These are phyloP conservation scores for Phlyctochytrium arcticum DNA, from an alignment of 192 early-diverging fungal species.

Conservation along the genomic window DNA sequence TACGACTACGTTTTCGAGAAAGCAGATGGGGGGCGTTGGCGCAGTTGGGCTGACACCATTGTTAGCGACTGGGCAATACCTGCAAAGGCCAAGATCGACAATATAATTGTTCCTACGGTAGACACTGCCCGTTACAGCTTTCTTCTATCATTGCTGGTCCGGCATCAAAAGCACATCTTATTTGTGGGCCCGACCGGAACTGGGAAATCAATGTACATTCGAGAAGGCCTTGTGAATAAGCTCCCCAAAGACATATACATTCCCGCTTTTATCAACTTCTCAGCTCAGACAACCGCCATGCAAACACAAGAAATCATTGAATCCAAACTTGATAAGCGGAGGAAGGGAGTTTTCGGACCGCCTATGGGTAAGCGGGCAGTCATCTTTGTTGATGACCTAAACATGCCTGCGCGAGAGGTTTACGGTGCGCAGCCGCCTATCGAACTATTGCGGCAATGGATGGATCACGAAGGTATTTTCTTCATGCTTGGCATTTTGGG, in stretches of 20 bases:
- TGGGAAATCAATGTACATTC: conserved; percentile 61
- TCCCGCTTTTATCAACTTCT: conserved; percentile 55
- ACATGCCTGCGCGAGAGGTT: conserved; percentile 56
- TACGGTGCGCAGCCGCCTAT: conserved; percentile 65
- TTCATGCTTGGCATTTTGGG: background rate
- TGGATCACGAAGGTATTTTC: conserved; percentile 45
- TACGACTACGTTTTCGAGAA: conserved; percentile 55
- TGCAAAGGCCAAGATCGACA: conserved; percentile 53
- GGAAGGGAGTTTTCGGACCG: conserved; percentile 59
- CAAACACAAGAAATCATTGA: conserved; percentile 62
- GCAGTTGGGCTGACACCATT: conserved; percentile 48
- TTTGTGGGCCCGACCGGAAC: conserved; percentile 61
- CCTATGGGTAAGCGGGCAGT: conserved; percentile 50
- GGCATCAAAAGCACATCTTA: conserved; percentile 48
- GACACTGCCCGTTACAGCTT: conserved; percentile 56
- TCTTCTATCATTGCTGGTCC: conserved; percentile 44
- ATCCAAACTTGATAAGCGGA: conserved; percentile 55
- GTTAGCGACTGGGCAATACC: conserved; percentile 41
- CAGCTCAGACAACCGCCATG: conserved; percentile 56
- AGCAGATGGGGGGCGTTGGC: conserved; percentile 38
- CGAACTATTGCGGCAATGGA: conserved; percentile 57
- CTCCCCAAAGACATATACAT: conserved; percentile 46
- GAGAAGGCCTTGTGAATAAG: conserved; percentile 47
- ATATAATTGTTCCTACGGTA: conserved; percentile 57
- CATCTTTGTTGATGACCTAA: conserved; percentile 60